These are phyloP conservation scores for Claviceps cyperi DNA, from an alignment of 2,329 filamentous ascomycete genomes.

Conservation along the genomic window DNA sequence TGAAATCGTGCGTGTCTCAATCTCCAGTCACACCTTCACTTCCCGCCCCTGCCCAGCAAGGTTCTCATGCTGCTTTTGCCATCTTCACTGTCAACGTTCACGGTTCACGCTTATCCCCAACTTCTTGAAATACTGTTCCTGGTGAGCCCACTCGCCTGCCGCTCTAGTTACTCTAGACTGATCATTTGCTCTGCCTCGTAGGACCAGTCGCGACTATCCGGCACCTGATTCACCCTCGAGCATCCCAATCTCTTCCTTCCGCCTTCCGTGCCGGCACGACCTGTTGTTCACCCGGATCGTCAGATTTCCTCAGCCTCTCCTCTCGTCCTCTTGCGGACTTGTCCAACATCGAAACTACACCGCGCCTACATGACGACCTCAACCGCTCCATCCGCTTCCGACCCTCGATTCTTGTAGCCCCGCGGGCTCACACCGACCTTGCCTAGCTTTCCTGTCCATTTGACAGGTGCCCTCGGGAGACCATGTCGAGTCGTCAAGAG, in stretches of 20 bases:
- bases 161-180: constrained; percentile 3
- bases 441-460: constrained; percentile 19
- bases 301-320: not conserved
- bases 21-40: constrained; percentile 6
- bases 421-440: constrained; percentile 18
- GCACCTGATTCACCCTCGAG: constrained; percentile 8
- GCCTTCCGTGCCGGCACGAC: constrained; percentile 10
- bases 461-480: constrained; percentile 19
- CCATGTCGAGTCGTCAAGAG: constrained; percentile 26
- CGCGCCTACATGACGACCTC: constrained; percentile 26
- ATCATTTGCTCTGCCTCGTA: constrained; percentile 8
- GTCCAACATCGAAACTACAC: constrained; percentile 5
- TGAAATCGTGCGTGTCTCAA: constrained; percentile 2
- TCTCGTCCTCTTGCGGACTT: constrained; percentile 6
- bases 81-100: too few relatives aligned
- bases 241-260: too few relatives aligned
- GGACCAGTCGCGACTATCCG: constrained; percentile 8
- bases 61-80: not conserved
- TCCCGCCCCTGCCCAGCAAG: not conserved
- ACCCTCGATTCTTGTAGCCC: constrained; percentile 23
- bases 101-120: too few relatives aligned
- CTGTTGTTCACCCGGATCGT: not conserved
- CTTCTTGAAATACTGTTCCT: not conserved
- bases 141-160: not conserved
- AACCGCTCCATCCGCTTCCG: constrained; percentile 19